These are phyloP conservation scores for Paecilomyces variotii DNA, from an alignment of 2,329 filamentous ascomycete genomes.

Conservation along the genomic window DNA sequence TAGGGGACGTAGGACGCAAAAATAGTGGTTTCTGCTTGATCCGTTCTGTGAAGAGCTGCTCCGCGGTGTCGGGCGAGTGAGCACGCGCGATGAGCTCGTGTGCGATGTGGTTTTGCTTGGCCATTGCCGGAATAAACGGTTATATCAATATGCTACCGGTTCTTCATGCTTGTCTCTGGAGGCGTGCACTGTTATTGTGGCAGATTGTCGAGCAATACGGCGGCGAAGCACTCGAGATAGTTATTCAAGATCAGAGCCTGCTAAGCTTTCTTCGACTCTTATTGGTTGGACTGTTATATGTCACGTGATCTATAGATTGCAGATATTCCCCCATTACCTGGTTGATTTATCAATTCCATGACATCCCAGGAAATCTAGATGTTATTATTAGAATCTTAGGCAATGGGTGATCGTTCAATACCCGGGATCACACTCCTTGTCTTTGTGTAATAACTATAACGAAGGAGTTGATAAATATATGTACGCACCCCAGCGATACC, in stretches of 20 bases:
- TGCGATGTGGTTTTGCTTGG: constrained; percentile 38
- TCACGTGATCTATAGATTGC: neutral
- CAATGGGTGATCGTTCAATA: too few species aligned
- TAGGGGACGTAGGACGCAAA: constrained; percentile 68
- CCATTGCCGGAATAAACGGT: neutral
- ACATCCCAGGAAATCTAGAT: too few species aligned
- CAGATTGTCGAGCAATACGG: neutral
- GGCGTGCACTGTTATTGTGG: neutral
- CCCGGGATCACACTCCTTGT: too few species aligned
- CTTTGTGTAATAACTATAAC: too few species aligned
- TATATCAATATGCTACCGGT: neutral
- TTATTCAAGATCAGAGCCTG: neutral
- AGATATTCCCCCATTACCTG: too few species aligned
- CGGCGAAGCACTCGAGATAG: neutral
- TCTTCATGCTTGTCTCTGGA: neutral
- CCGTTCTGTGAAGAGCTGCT: constrained; percentile 70
- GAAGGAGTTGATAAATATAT: too few species aligned
- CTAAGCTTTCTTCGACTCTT: neutral
- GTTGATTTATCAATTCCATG: too few species aligned
- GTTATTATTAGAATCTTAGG: too few species aligned
- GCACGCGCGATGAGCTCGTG: constrained; percentile 65
- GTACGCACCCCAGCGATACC: too few species aligned
- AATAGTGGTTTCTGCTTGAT: constrained; percentile 74
- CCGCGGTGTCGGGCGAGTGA: constrained; percentile 64
- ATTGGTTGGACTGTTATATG: neutral